phyloP scores from a whole-genome alignment of 768 basidiomycete genomes.

The Tricholoma bakamatsutake region DNA sequence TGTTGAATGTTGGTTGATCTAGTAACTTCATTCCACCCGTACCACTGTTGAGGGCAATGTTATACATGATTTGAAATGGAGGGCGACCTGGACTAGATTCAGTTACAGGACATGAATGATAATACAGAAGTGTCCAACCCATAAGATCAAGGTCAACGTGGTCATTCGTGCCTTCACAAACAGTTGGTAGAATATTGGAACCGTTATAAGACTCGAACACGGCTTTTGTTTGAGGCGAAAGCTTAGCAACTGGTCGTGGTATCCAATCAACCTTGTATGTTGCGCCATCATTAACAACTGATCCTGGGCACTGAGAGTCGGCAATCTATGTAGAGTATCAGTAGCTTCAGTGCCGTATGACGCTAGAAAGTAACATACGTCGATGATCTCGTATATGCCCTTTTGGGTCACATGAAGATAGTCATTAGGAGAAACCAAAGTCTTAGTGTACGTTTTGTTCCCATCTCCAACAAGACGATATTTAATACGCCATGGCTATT shows the following conservation, averaged over 20 bases:
- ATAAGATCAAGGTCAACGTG: constrained; percentile 81
- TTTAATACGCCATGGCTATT: constrained; percentile 82
- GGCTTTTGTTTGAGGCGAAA: constrained; percentile 54
- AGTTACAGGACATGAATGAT: background rate
- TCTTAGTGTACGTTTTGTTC: constrained; percentile 32
- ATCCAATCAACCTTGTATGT: constrained; percentile 76
- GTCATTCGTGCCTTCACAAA: constrained; percentile 79
- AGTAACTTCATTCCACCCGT: constrained; percentile 64
- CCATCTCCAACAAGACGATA: constrained; percentile 52
- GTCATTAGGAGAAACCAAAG: constrained; percentile 60
- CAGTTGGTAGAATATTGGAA: constrained; percentile 66
- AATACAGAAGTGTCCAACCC: constrained; percentile 35
- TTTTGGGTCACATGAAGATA: constrained; percentile 66
- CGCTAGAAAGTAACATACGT: constrained; percentile 36
- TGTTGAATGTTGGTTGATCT: constrained; percentile 77
- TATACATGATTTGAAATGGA: constrained; percentile 93
- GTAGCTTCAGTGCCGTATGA: background rate
- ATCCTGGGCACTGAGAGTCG: constrained; percentile 84
- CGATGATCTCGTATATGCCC: constrained; percentile 70
- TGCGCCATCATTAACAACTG: constrained; percentile 50
- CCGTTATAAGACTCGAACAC: constrained; percentile 59
- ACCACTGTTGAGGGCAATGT: constrained; percentile 66
- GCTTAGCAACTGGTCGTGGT: constrained; percentile 65
- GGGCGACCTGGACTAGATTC: constrained; percentile 55
- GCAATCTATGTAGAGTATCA: constrained; percentile 48